Evolutionary conservation across 257 asterid genomes (phyloP).

Genomic region (Salvia splendens): DNA sequence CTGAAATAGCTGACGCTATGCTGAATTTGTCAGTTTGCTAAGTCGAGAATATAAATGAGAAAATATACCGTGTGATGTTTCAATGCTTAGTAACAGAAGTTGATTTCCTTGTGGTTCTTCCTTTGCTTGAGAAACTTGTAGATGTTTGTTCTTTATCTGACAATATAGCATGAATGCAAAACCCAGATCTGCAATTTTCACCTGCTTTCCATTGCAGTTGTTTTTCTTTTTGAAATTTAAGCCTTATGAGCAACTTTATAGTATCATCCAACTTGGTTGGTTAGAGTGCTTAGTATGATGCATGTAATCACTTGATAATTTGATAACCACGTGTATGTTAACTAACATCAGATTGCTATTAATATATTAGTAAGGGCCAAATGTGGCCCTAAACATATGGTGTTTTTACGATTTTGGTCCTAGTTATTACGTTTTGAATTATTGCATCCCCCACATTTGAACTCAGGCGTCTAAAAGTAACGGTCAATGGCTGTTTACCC

Average conservation of each 20-base stretch:
- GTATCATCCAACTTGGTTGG: neutral
- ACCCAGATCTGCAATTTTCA: neutral
- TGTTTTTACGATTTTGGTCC: too few species aligned
- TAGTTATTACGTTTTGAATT: too few species aligned
- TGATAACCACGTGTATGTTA: slow-evolving; percentile 1
- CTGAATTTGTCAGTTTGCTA: slow-evolving; percentile 1
- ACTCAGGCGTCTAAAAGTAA: too few species aligned
- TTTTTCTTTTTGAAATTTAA: neutral
- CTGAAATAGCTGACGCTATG: neutral
- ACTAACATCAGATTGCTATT: slow-evolving; percentile 1
- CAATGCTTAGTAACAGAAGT: neutral
- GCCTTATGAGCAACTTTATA: too few species aligned
- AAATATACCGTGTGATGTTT: slow-evolving; percentile 2
- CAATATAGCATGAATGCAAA: neutral
- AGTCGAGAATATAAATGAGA: neutral
- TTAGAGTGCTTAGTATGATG: neutral
- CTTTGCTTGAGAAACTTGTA: slow-evolving; percentile 2
- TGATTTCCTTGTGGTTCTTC: neutral
- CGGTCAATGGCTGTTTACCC: too few species aligned
- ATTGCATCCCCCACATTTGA: too few species aligned
- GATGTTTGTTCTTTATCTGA: neutral
- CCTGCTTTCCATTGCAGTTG: slow-evolving; percentile 3
- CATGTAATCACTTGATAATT: neutral
- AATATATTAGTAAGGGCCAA: neutral
- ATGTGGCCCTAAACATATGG: too few species aligned